Evolutionary conservation across 305 asterid species (phyloP).

Genomic region (Fraxinus angustifolia): DNA sequence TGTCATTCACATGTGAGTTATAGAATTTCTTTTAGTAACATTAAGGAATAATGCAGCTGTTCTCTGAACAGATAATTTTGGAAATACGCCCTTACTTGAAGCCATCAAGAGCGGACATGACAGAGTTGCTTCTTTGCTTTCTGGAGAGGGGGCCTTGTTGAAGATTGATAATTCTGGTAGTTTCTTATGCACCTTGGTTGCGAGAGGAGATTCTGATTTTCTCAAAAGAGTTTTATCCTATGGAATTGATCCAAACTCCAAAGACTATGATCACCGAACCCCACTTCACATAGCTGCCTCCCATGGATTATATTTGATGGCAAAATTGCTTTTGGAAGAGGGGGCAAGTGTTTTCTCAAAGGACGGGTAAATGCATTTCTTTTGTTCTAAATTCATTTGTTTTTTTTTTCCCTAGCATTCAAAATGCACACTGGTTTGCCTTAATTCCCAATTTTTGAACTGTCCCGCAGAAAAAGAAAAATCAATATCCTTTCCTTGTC

Average conservation of each 20-base stretch:
- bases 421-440: not conserved
- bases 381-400: not conserved
- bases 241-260: conserved; percentile 66
- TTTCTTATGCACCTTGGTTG: conserved; percentile 62
- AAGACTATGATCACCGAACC: conserved; percentile 65
- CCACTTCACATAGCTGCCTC: conserved; percentile 78
- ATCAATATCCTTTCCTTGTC: not conserved
- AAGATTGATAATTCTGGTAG: conserved; percentile 60
- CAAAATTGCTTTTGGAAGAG: conserved; percentile 62
- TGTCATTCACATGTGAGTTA: not conserved
- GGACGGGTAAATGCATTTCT: conserved; percentile 49
- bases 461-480: not conserved
- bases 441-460: not conserved
- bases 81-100: conserved; percentile 71
- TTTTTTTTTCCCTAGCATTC: not conserved
- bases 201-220: conserved; percentile 72
- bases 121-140: conserved; percentile 55
- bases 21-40: not conserved
- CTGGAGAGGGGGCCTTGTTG: conserved; percentile 59
- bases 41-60: not conserved
- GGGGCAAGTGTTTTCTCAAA: conserved; percentile 44
- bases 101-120: conserved; percentile 82
- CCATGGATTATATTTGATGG: conserved; percentile 65
- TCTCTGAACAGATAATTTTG: conserved; percentile 56
- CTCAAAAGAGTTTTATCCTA: conserved; percentile 55